These are phyloP conservation scores for Aristolochia californica DNA, from an alignment of 164 flowering plant species.

Conservation along the genomic window DNA sequence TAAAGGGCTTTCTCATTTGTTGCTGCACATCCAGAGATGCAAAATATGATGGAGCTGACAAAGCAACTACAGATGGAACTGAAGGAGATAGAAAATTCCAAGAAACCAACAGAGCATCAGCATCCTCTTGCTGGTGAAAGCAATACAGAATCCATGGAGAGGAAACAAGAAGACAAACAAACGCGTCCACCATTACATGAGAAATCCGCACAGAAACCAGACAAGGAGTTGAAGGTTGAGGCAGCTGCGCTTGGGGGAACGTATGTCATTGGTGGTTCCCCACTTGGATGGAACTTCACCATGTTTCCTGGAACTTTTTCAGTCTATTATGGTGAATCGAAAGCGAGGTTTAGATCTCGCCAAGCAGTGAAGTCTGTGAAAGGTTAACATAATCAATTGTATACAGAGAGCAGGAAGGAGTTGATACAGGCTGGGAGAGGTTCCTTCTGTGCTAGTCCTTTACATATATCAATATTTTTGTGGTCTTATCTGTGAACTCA, in stretches of 20 bases:
- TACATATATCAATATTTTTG: too few species aligned
- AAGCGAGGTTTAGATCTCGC: constrained; percentile 28
- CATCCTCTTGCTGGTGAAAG: constrained; percentile 5
- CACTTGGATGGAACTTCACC: constrained; percentile 78
- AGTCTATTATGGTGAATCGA: constrained; percentile 61
- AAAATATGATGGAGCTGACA: constrained; percentile 40
- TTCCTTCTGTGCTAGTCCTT: too few species aligned
- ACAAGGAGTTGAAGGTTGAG: not conserved
- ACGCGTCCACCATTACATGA: not conserved
- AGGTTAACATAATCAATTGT: too few species aligned
- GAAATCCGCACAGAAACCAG: not conserved
- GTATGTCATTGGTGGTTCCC: constrained; percentile 67
- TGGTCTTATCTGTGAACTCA: too few species aligned
- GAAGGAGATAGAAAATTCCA: constrained; percentile 12
- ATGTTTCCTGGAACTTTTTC: constrained; percentile 32
- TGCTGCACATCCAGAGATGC: constrained; percentile 40
- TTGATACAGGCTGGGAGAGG: too few species aligned
- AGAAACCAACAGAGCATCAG: constrained; percentile 15
- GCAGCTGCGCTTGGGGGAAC: constrained; percentile 17
- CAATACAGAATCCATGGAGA: not conserved
- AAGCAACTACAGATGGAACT: constrained; percentile 30
- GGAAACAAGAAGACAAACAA: not conserved
- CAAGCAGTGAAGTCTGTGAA: too few species aligned
- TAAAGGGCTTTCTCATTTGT: not conserved
- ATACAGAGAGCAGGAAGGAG: too few species aligned